A percentile compares a stretch with the other conserved stretches of the same genome.
These are phyloP conservation scores for Trichoderma orchidacearum DNA, from an alignment of 495 filamentous ascomycete genomes.

Conservation along the genomic window DNA sequence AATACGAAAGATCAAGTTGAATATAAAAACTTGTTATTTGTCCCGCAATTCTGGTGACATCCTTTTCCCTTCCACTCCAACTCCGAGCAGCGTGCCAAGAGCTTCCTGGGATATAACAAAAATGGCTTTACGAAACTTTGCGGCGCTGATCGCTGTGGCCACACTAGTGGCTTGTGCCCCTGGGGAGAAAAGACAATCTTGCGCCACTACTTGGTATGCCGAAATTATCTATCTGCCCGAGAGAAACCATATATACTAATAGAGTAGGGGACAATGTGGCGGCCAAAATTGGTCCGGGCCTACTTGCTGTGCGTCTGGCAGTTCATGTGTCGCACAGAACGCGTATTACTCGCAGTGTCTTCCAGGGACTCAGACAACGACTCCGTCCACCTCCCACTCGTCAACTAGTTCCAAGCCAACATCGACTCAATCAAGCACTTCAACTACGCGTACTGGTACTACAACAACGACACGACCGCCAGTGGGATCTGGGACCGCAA, in stretches of 20 bases:
- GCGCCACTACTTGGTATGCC: constrained; percentile 8
- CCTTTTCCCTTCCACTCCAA: neutral
- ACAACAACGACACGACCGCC: constrained; percentile 2
- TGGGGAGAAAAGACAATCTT: constrained; percentile 11
- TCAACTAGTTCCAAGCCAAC: neutral
- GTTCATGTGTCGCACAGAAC: constrained; percentile 20
- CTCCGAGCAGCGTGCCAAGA: neutral
- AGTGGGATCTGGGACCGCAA: constrained; percentile 3
- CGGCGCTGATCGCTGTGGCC: constrained; percentile 8
- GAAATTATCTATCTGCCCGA: neutral
- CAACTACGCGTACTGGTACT: constrained; percentile 5
- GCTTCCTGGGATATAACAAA: neutral
- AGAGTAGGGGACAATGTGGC: constrained; percentile 24
- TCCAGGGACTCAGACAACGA: constrained; percentile 2
- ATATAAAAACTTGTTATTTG: neutral
- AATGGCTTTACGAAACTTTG: constrained; percentile 2
- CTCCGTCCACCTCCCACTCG: neutral
- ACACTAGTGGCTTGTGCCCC: constrained; percentile 6
- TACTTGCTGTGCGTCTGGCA: constrained; percentile 20
- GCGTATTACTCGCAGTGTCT: constrained; percentile 28
- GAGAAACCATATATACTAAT: neutral
- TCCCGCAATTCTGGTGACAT: no score
- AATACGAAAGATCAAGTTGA: neutral
- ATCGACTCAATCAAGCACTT: neutral
- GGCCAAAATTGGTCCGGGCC: constrained; percentile 24